Conservation (phyloP, 2,329 filamentous ascomycete species). For the Trichoderma hamatum region DNA sequence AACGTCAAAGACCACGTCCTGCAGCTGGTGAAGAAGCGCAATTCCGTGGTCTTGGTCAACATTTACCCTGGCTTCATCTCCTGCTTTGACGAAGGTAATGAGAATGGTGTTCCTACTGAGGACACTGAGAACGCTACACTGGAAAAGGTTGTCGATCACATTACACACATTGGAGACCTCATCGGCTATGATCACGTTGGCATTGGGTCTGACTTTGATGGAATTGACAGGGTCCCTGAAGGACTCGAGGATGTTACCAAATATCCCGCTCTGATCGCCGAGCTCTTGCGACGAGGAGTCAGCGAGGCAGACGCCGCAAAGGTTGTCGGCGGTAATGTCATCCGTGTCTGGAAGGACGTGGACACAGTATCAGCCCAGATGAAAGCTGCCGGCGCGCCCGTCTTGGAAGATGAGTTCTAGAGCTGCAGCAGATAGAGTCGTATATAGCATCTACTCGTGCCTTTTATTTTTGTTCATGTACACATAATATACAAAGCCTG, state of each 20-base stretch:
- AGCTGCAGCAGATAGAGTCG: not conserved
- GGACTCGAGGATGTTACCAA: conserved; percentile 86
- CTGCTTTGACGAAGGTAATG: conserved; percentile 63
- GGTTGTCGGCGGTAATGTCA: conserved; percentile 76
- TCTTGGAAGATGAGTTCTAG: conserved; percentile 55
- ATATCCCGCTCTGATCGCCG: conserved; percentile 76
- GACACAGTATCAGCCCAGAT: conserved; percentile 71
- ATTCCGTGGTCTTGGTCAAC: conserved; percentile 88
- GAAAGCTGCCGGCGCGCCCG: conserved; percentile 58
- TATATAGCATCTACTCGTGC: not conserved
- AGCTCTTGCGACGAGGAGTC: conserved; percentile 72
- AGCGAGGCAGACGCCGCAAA: conserved; percentile 74
- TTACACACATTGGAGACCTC: conserved; percentile 77
- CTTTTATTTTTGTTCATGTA: conserved; percentile 32
- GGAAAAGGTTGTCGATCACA: conserved; percentile 76
- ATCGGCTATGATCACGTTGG: conserved; percentile 90
- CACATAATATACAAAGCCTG: conserved; percentile 36
- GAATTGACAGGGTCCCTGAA: conserved; percentile 64
- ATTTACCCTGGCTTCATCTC: conserved; percentile 82
- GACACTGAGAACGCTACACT: conserved; percentile 72
- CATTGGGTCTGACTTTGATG: conserved; percentile 88
- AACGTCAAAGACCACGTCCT: conserved; percentile 89
- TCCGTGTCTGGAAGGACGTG: conserved; percentile 82
- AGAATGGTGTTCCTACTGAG: conserved; percentile 68
- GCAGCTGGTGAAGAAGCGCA: conserved; percentile 70